Evolutionary conservation across 2,329 filamentous ascomycete genomes (phyloP), one percentile per base, ranked within the genome.

Genomic region (Trichoderma atroviride): DNA sequence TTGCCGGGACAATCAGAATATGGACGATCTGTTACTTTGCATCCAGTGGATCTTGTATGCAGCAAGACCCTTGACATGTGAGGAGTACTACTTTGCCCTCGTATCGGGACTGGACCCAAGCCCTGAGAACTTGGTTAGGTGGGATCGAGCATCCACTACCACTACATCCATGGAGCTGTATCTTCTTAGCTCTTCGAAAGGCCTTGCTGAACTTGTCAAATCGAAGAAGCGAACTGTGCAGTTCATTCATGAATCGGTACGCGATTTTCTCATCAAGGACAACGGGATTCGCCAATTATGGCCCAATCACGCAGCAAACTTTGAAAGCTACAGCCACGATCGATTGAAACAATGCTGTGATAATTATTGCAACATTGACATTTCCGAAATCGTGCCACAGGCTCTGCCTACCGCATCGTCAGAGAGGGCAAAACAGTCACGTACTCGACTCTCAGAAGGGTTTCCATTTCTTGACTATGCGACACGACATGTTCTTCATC

Each of bases 41-140:
- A 70, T 89, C 0, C 81, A 70, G 27, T 89, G 84, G 83, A 78
- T 90, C 0, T 77, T 89, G 0, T 88, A 82, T 33, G 79, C 87
- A 0, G 77, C 74, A 10, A 71, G 76, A 0, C 83, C 86, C 0
- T 66, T 89, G 0, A 77, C 55, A 0, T 81, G 77, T 0, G 71
- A 79, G 1, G 81, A 89, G 71, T 78, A 86, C 0, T 86, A 84
- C 71, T 73, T 72, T 14, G 77, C 75, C 0, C 59, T 76, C 0
- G 50, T 72, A 29, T 68, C 72, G 22, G 52, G 72, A 16, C 27
- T 62, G 9, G 35, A 59, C 22, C 56, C 56, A 40, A 59, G 56
- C 35, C 22, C 33, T 59, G 56, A 59, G 56, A 59, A 59, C 7
- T 40, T 59, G 56, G 22, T 50, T 50, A 50, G 47, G 47, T 50